Conservation (phyloP, 768 basidiomycete genomes). For the Agaricus sinodeliciosus region DNA sequence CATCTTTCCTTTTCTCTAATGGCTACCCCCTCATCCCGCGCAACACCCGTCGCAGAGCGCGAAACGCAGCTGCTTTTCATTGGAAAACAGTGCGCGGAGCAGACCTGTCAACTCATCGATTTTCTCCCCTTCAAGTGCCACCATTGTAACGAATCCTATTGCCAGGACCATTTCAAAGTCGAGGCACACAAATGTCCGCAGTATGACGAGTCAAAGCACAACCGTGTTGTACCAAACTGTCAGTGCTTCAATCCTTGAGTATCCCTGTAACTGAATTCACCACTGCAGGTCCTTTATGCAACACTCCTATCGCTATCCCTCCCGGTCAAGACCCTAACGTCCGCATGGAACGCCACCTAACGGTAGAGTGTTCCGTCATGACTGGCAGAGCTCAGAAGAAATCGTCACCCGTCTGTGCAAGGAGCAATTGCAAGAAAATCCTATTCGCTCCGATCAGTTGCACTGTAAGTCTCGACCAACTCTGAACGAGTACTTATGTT, state of each 20-base stretch:
- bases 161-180: slow-evolving; percentile 74
- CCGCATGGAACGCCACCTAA: slow-evolving; percentile 74
- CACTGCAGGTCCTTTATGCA: slow-evolving; percentile 65
- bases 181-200: slow-evolving; percentile 59
- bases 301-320: slow-evolving; percentile 66
- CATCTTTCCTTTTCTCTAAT: not conserved
- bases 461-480: slow-evolving; percentile 42
- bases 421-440: slow-evolving; percentile 62
- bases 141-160: slow-evolving; percentile 65
- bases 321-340: slow-evolving; percentile 75
- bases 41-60: slow-evolving; percentile 25
- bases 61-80: slow-evolving; percentile 57
- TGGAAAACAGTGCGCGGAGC: slow-evolving; percentile 66
- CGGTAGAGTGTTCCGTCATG: slow-evolving; percentile 58
- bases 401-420: slow-evolving; percentile 52
- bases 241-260: slow-evolving; percentile 17
- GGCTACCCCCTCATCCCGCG: slow-evolving; percentile 12
- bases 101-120: slow-evolving; percentile 66
- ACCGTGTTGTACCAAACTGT: slow-evolving; percentile 78
- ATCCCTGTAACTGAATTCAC: slow-evolving; percentile 4
- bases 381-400: slow-evolving; percentile 46
- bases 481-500: not conserved
- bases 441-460: slow-evolving; percentile 72
- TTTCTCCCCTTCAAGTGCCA: slow-evolving; percentile 86
- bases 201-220: slow-evolving; percentile 64